A percentile compares a stretch with the other conserved stretches of the same genome.
Conservation (phyloP, 2,329 filamentous ascomycete species). For the Penicillium sp. region DNA sequence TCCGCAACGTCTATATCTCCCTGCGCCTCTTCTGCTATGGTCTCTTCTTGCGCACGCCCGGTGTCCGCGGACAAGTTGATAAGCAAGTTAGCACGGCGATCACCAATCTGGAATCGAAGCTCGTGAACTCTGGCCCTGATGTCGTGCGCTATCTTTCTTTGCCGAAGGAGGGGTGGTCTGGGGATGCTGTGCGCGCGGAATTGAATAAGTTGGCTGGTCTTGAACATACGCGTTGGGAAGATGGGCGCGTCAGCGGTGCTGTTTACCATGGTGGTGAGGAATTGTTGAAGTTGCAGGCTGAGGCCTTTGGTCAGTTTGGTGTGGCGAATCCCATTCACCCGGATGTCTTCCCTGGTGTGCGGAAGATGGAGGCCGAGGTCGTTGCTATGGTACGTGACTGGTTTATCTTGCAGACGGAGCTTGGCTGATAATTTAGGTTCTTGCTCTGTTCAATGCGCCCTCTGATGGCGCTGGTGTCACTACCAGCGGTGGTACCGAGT, state of each 20-base stretch:
- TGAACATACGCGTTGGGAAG: constrained; percentile 96
- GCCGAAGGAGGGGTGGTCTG: constrained; percentile 79
- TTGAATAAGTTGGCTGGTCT: constrained; percentile 76
- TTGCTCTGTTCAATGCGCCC: constrained; percentile 86
- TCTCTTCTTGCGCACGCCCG: constrained; percentile 81
- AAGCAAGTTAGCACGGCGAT: constrained; percentile 80
- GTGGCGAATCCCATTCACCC: constrained; percentile 97
- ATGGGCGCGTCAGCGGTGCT: constrained; percentile 88
- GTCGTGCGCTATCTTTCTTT: constrained; percentile 73
- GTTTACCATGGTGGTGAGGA: constrained; percentile 93
- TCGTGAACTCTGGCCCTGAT: constrained; percentile 72
- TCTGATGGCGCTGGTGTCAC: constrained; percentile 82
- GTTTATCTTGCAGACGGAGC: neutral
- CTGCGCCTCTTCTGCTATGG: constrained; percentile 76
- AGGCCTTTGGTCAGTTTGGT: constrained; percentile 91
- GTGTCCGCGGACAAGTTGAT: constrained; percentile 82
- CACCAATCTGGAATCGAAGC: constrained; percentile 77
- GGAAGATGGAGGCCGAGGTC: constrained; percentile 99
- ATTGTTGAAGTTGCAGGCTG: constrained; percentile 79
- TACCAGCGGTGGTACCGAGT: constrained; percentile 92
- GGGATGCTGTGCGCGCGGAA: constrained; percentile 77
- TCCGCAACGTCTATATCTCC: constrained; percentile 71
- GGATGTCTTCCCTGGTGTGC: constrained; percentile 94
- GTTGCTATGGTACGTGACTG: constrained; percentile 79
- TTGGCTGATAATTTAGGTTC: constrained; percentile 47